phyloP scores from a whole-genome alignment of 108 stramenopile genomes.

The Fragilaria crotonensis region DNA sequence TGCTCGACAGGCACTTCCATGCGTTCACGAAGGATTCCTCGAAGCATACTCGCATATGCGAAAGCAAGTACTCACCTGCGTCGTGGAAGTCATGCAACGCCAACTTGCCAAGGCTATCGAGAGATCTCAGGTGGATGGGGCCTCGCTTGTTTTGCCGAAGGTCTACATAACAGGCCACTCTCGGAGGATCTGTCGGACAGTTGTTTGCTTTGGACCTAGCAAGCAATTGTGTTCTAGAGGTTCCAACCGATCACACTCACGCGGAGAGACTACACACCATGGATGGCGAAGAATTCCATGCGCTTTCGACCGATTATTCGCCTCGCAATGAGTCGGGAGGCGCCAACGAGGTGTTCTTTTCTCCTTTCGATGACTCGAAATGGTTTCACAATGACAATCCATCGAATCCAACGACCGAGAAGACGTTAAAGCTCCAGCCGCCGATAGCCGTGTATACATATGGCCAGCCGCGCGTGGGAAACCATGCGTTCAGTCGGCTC shows the following conservation, averaged over 20 bases:
- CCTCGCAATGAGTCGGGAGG: not conserved
- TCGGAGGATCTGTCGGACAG: slow-evolving; percentile 67
- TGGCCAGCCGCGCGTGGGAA: slow-evolving; percentile 53
- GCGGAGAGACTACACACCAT: not conserved
- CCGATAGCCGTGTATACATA: slow-evolving; percentile 72
- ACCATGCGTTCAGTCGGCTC: slow-evolving; percentile 47
- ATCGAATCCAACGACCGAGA: not conserved
- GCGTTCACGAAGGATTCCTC: slow-evolving; percentile 76
- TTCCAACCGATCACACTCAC: slow-evolving; percentile 8
- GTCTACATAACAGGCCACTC: slow-evolving; percentile 73
- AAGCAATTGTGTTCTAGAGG: slow-evolving; percentile 59
- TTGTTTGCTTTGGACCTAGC: slow-evolving; percentile 71
- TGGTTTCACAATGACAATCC: not conserved
- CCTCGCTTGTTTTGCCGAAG: slow-evolving; percentile 64
- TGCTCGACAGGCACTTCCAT: slow-evolving; percentile 55
- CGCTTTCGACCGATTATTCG: not conserved
- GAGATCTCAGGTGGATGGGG: not conserved
- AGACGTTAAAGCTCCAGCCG: slow-evolving; percentile 44
- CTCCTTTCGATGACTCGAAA: not conserved
- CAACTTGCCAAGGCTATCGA: slow-evolving; percentile 52
- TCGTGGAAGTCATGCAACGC: slow-evolving; percentile 50
- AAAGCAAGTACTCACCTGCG: slow-evolving; percentile 40
- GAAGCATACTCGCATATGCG: slow-evolving; percentile 59
- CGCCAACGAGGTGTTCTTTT: not conserved
- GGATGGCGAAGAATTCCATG: not conserved